Evolutionary conservation across 2,329 filamentous ascomycete species (phyloP), one percentile per base, ranked within the genome.

Genomic region (Cordyceps fumosorosea): DNA sequence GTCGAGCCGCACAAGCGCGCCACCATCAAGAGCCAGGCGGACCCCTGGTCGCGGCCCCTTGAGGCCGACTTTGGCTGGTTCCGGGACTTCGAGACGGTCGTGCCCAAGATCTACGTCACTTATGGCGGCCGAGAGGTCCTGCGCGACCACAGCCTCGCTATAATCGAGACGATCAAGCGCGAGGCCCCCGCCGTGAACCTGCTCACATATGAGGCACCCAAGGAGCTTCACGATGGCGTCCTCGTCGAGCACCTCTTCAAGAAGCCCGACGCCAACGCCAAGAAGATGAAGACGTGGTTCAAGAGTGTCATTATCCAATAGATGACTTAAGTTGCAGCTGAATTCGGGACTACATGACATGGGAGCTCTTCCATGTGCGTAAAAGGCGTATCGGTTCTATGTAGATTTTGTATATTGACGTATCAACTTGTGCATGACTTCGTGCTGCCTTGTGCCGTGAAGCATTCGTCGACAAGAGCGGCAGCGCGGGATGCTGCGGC

Each of bases 201-300:
- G 11, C 5, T 50, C 16, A 32, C 29, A 1, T 58, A 60, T 11
- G 51, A 63, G 56, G 51, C 50, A 6, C 56, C 44, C 0, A 51
- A 47, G 44, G 58, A 47, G 7, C 44, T 58, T 11, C 62, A 63
- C 29, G 73, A 74, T 20, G 74, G 71, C 48, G 68, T 75, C 11
- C 40, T 73, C 20, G 47, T 75, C 11, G 71, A 75, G 62, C 68
- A 68, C 5, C 53, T 67, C 34, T 54, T 61, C 18, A 63, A 63
- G 11, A 47, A 65, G 1, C 65, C 69, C 4, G 72, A 70, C 2
- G 65, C 68, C 34, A 72, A 72, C 7, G 74, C 70, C 5, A 63
- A 63, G 16, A 62, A 68, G 47, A 74, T 75, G 72, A 70, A 67
- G 62, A 66, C 63, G 0, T 75, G 74, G 74, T 69, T 67, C 64